A percentile compares a stretch with the other conserved stretches of the same genome.
Evolutionary conservation across 2,329 filamentous ascomycete species (phyloP).

Genomic region (Diaporthe capsici): DNA sequence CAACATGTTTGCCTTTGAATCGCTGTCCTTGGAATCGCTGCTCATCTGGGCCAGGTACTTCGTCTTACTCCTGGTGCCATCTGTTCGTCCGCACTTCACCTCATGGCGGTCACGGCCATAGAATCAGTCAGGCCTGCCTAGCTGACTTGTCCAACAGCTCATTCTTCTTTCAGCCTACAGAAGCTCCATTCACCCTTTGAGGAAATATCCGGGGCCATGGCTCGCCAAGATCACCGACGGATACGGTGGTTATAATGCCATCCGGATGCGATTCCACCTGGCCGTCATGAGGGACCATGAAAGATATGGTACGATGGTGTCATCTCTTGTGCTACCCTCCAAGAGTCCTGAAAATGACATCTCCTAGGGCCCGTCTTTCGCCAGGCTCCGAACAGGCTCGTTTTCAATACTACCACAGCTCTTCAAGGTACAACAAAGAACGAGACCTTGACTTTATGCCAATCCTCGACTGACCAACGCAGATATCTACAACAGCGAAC

Average conservation of each 20-base stretch:
- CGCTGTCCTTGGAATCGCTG: not conserved
- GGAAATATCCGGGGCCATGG: slow-evolving; percentile 10
- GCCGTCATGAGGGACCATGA: not conserved
- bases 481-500: slow-evolving; percentile 9
- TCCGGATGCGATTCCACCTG: not conserved
- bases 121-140: not conserved
- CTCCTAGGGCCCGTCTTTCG: not conserved
- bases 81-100: not conserved
- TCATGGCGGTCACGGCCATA: too few species aligned
- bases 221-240: slow-evolving; percentile 1
- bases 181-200: not conserved
- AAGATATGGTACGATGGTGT: not conserved
- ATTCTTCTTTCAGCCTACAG: not conserved
- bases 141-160: not conserved
- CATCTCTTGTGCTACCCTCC: not conserved
- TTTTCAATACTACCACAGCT: not conserved
- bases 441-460: too few species aligned
- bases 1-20: not conserved
- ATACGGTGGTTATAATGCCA: not conserved
- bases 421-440: not conserved
- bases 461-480: not conserved
- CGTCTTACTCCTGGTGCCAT: not conserved
- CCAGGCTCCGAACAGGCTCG: slow-evolving; percentile 7
- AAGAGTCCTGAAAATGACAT: not conserved
- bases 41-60: not conserved